These are phyloP conservation scores for Mollisiaceae sp. DNA, from an alignment of 2,329 filamentous ascomycete genomes.

Conservation along the genomic window DNA sequence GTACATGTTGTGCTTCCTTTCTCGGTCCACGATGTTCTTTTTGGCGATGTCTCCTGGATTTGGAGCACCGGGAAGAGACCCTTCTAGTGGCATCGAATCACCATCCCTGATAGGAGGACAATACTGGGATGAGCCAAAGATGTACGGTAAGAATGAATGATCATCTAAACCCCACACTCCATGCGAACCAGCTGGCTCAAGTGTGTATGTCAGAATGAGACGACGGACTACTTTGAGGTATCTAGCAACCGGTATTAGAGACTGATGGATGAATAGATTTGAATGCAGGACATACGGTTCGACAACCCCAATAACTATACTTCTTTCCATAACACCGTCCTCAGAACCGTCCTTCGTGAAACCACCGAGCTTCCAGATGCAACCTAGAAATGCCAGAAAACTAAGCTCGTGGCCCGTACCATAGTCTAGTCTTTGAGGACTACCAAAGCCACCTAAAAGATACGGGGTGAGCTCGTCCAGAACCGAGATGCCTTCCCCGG, in stretches of 20 bases:
- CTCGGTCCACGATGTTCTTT: constrained; percentile 64
- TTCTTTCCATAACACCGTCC: constrained; percentile 69
- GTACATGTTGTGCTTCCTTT: constrained; percentile 79
- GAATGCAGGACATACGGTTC: constrained; percentile 68
- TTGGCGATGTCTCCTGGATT: constrained; percentile 74
- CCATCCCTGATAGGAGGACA: constrained; percentile 72
- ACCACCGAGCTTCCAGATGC: constrained; percentile 86
- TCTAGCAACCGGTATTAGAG: constrained; percentile 47
- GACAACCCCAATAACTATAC: constrained; percentile 80
- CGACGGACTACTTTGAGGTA: constrained; percentile 82
- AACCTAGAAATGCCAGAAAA: constrained; percentile 88
- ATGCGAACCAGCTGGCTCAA: constrained; percentile 94
- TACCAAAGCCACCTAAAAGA: constrained; percentile 85
- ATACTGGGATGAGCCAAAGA: constrained; percentile 92
- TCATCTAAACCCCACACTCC: constrained; percentile 99
- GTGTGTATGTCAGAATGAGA: constrained; percentile 86
- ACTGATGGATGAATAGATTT: not conserved
- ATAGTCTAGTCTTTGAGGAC: constrained; percentile 87
- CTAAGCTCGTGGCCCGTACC: constrained; percentile 95
- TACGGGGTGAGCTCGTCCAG: constrained; percentile 77
- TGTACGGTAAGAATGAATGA: constrained; percentile 91
- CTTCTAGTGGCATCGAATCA: constrained; percentile 74
- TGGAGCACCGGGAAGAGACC: constrained; percentile 74
- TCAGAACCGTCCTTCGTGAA: constrained; percentile 63
- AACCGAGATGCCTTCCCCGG: constrained; percentile 48